Evolutionary conservation across 1,139 yeast genomes (phyloP).

Genomic region (Saccharomyces hybrid): DNA sequence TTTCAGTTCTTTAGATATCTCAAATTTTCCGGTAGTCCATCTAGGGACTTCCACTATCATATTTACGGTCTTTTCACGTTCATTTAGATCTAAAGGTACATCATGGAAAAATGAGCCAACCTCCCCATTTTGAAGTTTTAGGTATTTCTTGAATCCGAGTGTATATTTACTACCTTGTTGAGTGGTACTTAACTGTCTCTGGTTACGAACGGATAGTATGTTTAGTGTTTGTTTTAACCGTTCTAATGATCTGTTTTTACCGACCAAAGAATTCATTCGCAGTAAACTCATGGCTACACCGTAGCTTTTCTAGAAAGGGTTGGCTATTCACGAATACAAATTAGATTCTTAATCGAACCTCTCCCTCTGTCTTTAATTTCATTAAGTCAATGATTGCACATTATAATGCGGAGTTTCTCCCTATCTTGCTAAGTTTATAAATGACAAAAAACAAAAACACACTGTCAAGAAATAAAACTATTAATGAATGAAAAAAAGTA

Average conservation of each 20-base stretch:
- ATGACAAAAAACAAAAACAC: too few relatives aligned
- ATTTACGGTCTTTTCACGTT: conserved; percentile 57
- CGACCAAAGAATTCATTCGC: background rate
- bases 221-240: background rate
- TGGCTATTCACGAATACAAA: background rate
- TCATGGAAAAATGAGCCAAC: conserved; percentile 85
- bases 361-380: too few relatives aligned
- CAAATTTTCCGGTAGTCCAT: conserved; percentile 92
- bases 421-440: too few relatives aligned
- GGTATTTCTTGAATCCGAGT: conserved; percentile 38
- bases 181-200: conserved; percentile 23
- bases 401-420: too few relatives aligned
- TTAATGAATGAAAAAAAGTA: too few relatives aligned
- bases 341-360: background rate
- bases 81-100: conserved; percentile 67
- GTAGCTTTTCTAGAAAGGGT: background rate
- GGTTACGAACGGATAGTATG: background rate
- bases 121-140: conserved; percentile 38
- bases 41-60: conserved; percentile 95
- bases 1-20: conserved; percentile 64
- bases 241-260: background rate
- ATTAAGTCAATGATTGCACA: too few relatives aligned
- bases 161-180: conserved; percentile 39
- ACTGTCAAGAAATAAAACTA: too few relatives aligned
- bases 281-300: background rate